These are phyloP conservation scores for Meripilus lineatus DNA, from an alignment of 1,284 basidiomycete species.

Conservation along the genomic window DNA sequence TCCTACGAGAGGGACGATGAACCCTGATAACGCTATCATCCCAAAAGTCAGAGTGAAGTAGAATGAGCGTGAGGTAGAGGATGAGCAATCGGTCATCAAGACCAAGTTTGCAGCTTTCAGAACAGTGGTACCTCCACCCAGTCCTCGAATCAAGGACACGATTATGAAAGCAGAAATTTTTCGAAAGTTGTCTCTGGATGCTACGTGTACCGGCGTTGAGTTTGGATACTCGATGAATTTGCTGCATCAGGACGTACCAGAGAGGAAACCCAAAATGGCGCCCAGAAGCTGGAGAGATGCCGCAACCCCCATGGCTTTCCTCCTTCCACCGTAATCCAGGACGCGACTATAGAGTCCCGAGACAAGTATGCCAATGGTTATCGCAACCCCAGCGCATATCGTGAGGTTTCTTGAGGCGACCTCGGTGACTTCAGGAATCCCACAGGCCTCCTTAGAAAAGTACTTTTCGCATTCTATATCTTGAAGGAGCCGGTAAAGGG, in stretches of 20 bases:
- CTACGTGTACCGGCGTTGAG: background rate
- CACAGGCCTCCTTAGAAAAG: background rate
- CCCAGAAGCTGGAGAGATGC: slow-evolving; percentile 4
- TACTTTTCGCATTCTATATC: slow-evolving; percentile 9
- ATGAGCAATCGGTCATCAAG: slow-evolving; percentile 6
- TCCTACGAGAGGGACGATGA: slow-evolving; percentile 4
- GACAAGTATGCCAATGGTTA: slow-evolving; percentile 6
- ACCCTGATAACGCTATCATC: slow-evolving; percentile 5
- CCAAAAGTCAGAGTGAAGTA: slow-evolving; percentile 4
- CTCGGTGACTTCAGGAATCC: slow-evolving; percentile 9
- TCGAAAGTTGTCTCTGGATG: background rate
- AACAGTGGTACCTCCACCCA: slow-evolving; percentile 7
- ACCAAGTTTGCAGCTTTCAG: slow-evolving; percentile 5
- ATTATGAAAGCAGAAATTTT: background rate
- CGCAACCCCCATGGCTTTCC: slow-evolving; percentile 1
- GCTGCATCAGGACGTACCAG: background rate
- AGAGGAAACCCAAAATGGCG: slow-evolving; percentile 2
- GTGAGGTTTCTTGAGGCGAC: slow-evolving; percentile 7
- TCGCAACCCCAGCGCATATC: background rate
- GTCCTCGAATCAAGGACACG: slow-evolving; percentile 2
- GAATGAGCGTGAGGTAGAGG: slow-evolving; percentile 2
- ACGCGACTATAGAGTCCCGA: slow-evolving; percentile 7
- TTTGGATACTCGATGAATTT: no score
- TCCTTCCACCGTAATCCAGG: slow-evolving; percentile 6
- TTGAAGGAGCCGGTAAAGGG: slow-evolving; percentile 4